A percentile compares a stretch with the other conserved stretches of the same genome.
Evolutionary conservation across 345 rosid genomes (phyloP).

Genomic region (Eucalyptus rudis): DNA sequence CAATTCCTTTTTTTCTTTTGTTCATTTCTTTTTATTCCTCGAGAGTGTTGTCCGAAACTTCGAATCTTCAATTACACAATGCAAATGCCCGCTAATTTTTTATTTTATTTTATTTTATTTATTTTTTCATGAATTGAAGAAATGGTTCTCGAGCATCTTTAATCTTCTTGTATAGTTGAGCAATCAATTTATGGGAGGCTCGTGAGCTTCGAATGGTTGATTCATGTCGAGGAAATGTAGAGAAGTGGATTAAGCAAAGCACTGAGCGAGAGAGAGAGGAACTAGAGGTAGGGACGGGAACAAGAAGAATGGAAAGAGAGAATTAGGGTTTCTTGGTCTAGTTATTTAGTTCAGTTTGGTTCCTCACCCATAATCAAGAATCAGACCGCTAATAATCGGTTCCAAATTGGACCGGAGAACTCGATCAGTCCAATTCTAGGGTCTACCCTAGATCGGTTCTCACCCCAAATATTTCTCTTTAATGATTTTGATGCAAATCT

Average conservation of each 20-base stretch:
- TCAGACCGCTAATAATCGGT: accelerated
- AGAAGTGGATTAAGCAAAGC: too few relatives aligned
- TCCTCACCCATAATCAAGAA: background rate
- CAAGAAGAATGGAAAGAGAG: background rate
- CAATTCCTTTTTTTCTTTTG: background rate
- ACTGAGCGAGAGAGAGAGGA: background rate
- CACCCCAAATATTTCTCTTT: background rate
- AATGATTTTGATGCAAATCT: background rate
- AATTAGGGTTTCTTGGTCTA: background rate
- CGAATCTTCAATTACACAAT: background rate
- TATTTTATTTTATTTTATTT: too few relatives aligned
- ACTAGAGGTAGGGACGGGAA: background rate
- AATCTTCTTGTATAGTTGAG: background rate
- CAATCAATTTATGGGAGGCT: background rate
- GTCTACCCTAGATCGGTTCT: background rate
- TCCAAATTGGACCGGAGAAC: accelerated
- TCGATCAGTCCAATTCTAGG: accelerated
- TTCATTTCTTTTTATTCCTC: background rate
- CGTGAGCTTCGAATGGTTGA: too few relatives aligned
- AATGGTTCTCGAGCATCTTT: background rate
- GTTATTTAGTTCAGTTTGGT: background rate
- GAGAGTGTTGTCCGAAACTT: background rate
- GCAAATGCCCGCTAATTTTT: background rate
- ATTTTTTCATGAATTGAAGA: background rate
- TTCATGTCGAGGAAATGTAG: too few relatives aligned